Evolutionary conservation across 108 stramenopile species (phyloP), one percentile per base, ranked within the genome.

Genomic region (Seminavis robusta): DNA sequence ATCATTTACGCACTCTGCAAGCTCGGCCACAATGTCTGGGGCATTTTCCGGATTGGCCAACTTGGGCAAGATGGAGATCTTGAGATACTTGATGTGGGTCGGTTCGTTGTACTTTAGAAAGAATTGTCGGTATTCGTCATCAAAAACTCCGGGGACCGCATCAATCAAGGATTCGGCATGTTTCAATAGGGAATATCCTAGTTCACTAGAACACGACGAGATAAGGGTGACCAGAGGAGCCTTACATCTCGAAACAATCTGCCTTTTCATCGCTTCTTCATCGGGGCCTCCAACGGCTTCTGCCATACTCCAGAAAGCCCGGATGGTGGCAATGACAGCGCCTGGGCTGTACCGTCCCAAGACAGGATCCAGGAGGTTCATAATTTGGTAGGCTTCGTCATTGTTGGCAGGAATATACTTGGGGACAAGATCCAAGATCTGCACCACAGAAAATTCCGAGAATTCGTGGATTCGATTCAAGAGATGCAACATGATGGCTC

Each of bases 341-440:
- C 90, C 95, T n/a, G 78, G 73, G 71, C 94, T 95, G 40, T 88
- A 79, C 1, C 95, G 96, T 28, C 94, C 63, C 56, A 99, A 66
- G 26, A 98, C 95, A 7, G 96, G 96, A 77, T 99, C 99, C 24
- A 99, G 74, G 19, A 99, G 71, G 67, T 99, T 99, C 99, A 99
- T 98, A 51, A 99, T 97, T 49, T 90, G 88, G 69, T 89, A 99
- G 4, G 81, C 88, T 63, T 96, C 94, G 10, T 96, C 93, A 47
- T 95, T 88, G 62, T 84, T 81, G 33, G 88, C 90, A 6, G 95
- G 95, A 39, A 80, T 86, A 73, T 98, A 98, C 25, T 94, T 66
- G 17, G 93, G 92, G 17, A 98, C 94, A 29, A 98, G 67, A 33
- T 97, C 93, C 64, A 99, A 79, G 1, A 98, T 84, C 41, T 89